These are phyloP conservation scores for Coelastrella sp. DNA, from an alignment of 139 green algal genomes.

Conservation along the genomic window DNA sequence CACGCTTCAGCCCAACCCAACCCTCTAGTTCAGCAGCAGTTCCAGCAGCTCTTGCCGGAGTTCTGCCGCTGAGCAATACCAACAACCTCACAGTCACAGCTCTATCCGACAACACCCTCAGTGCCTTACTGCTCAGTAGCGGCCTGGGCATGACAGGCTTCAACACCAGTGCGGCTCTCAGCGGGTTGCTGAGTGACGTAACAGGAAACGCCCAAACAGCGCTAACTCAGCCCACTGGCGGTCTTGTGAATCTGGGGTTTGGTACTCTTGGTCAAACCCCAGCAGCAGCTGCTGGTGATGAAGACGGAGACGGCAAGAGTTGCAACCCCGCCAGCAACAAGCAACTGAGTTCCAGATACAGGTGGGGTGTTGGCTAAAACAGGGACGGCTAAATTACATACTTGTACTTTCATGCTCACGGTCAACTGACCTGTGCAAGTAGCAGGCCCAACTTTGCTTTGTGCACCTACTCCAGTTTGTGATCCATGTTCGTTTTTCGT, in stretches of 20 bases:
- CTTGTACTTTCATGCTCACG: not conserved
- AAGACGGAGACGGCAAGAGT: not conserved
- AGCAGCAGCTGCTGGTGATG: not conserved
- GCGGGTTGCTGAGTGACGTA: not conserved
- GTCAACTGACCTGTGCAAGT: too few relatives aligned
- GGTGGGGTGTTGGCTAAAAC: not conserved
- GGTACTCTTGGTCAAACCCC: not conserved
- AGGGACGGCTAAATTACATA: not conserved
- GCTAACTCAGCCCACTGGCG: not conserved
- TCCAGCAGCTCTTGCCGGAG: too few relatives aligned
- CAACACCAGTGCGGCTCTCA: not conserved
- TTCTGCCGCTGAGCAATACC: too few relatives aligned
- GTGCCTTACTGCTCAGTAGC: constrained; percentile 9
- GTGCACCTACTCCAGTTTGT: too few relatives aligned
- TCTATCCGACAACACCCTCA: not conserved
- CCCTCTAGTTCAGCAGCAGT: too few relatives aligned
- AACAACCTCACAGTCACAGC: too few relatives aligned
- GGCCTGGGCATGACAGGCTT: not conserved
- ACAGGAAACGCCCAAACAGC: too few relatives aligned
- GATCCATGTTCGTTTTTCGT: not conserved
- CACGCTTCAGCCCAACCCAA: too few relatives aligned
- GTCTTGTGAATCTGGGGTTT: not conserved
- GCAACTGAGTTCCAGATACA: constrained; percentile 39
- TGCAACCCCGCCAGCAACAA: constrained; percentile 4
- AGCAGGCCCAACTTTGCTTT: not conserved